phyloP scores from a whole-genome alignment of 73 alveolate genomes.

The Paramecium octaurelia region DNA sequence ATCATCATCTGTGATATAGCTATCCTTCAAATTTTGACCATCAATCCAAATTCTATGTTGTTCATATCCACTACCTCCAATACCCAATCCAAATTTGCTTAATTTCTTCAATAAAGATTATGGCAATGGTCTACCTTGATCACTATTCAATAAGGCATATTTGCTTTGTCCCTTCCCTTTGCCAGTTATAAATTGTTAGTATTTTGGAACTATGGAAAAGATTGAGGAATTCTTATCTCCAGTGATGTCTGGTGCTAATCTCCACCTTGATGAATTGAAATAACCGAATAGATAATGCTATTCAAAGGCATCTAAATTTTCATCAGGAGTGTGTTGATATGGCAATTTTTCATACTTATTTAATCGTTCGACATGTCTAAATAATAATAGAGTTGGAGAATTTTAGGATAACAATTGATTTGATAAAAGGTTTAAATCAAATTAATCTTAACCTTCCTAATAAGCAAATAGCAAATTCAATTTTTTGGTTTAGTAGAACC shows the following conservation, averaged over 20 bases:
- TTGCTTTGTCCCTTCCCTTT: constrained; percentile 25
- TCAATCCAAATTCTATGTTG: constrained; percentile 29
- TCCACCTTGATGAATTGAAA: not conserved
- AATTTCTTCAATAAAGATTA: not conserved
- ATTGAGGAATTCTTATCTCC: constrained; percentile 20
- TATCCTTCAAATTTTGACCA: not conserved
- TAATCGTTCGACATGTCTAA: constrained; percentile 7
- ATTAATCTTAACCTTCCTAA: not conserved
- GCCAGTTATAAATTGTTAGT: not conserved
- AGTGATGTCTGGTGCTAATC: constrained; percentile 27
- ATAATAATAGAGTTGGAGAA: not conserved
- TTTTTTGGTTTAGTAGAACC: not conserved
- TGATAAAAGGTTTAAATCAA: not conserved
- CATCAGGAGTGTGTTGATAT: not conserved
- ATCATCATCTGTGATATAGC: constrained; percentile 15
- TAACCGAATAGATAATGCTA: not conserved
- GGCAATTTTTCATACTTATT: constrained; percentile 33
- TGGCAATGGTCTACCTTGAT: not conserved
- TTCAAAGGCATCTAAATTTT: constrained; percentile 29
- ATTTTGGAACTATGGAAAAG: constrained; percentile 33
- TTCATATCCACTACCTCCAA: constrained; percentile 31
- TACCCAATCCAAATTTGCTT: not conserved
- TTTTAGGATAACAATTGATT: not conserved
- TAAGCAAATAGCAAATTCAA: not conserved
- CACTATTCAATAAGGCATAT: not conserved